A percentile compares a stretch with the other conserved stretches of the same genome.
These are phyloP conservation scores for Aspergillus pseudotamarii DNA, from an alignment of 2,329 filamentous ascomycete species.

Conservation along the genomic window DNA sequence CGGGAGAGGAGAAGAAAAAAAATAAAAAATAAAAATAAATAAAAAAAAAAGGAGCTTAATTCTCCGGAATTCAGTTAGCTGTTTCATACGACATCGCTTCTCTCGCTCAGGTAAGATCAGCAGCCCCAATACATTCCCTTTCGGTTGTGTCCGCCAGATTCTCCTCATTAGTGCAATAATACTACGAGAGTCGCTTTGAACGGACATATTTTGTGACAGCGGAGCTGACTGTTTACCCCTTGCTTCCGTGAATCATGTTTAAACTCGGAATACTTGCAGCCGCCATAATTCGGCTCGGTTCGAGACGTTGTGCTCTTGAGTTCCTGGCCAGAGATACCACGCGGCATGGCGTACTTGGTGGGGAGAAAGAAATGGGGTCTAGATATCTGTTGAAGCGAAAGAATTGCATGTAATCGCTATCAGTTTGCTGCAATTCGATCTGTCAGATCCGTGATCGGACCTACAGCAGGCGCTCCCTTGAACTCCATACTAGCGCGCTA, in stretches of 20 bases:
- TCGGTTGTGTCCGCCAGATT: conserved; percentile 7
- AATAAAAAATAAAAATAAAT: too few relatives aligned
- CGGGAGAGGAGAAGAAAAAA: not conserved
- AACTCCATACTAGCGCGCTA: not conserved
- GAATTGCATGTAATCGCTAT: not conserved
- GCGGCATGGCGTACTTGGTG: conserved; percentile 15
- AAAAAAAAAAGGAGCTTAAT: conserved; percentile 3
- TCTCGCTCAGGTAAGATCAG: conserved; percentile 16
- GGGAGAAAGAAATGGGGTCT: not conserved
- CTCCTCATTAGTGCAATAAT: not conserved
- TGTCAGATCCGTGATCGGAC: not conserved
- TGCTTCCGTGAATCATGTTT: conserved; percentile 2
- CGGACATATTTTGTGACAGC: conserved; percentile 6
- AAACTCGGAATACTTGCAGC: conserved; percentile 10
- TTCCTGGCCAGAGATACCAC: conserved; percentile 6
- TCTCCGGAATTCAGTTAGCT: conserved; percentile 6
- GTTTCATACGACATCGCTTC: conserved; percentile 9
- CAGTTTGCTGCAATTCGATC: not conserved
- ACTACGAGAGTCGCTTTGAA: not conserved
- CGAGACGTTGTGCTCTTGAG: conserved; percentile 15
- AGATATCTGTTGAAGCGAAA: not conserved
- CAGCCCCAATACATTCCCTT: conserved; percentile 13
- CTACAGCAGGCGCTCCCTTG: not conserved
- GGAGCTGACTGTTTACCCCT: not conserved
- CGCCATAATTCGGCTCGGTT: conserved; percentile 18